Base-by-base conservation (phyloP, 495 filamentous ascomycete species). In the Aspergillus affinis region DNA sequence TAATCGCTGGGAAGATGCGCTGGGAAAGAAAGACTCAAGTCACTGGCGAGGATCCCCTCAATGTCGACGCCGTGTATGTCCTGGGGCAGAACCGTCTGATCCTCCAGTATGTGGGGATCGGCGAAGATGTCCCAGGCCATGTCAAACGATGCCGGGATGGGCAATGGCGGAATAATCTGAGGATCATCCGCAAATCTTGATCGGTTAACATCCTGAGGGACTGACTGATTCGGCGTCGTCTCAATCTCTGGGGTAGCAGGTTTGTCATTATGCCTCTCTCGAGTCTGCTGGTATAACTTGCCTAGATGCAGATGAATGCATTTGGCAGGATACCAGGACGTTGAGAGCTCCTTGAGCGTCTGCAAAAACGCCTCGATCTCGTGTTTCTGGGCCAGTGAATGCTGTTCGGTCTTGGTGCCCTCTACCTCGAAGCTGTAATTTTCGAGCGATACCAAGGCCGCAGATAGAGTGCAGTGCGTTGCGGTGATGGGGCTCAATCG, bases 391-490 rank as follows among this genome's bases (percentile, higher is more conserved):
- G 29, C 29, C 29, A 32, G 10, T 7, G 29, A 32, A 10, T 32
- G 6, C 29, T 32, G 3, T 32, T 32, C 29, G 7, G 29, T 32
- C 29, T 32, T 32, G 29, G 10, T 32, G 29, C 10, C 29, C 10
- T 32, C 10, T 10, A 7, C 1, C 8, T 32, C 29, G 8, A 6
- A 32, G 2, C 2, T 32, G 29, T 32, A 32, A 32, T 32, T 32
- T 10, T 55, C 26, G 6, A 60, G 45, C 4, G 55, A 32, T 2
- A 65, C 68, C 44, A 71, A 45, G 2, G 65, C 69, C 3, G 64
- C 67, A 0, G 69, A 71, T 6, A 71, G 52, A 7, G 61, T 71
- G 58, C 65, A 73, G 46, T 73, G 64, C 0, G 71, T 71, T 2
- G 71, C 58, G 0, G 71, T 70, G 4, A 73, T 64, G 0, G 71